A percentile compares a stretch with the other conserved stretches of the same genome.
Conservation (phyloP, 192 early-diverging fungal genomes). For the Mortierella claussenii region DNA sequence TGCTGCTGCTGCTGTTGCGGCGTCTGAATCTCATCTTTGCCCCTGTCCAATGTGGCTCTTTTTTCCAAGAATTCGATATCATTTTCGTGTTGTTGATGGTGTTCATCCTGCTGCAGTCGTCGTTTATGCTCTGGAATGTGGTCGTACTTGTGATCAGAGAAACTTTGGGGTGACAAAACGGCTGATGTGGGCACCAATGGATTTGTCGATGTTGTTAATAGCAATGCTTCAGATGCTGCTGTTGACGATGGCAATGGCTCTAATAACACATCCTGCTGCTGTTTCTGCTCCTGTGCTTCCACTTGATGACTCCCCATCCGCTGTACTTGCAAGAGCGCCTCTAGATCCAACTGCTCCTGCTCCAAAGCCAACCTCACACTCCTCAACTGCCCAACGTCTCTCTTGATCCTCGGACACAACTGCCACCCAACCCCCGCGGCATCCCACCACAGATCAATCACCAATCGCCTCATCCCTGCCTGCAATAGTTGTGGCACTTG, state of each 20-base stretch:
- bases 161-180: too few species aligned
- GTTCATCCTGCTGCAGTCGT: background rate
- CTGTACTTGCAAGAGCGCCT: conserved; percentile 3
- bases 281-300: conserved; percentile 1
- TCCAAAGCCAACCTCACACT: conserved; percentile 12
- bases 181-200: background rate
- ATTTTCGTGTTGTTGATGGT: background rate
- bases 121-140: background rate
- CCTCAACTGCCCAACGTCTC: background rate
- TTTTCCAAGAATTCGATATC: conserved; percentile 6
- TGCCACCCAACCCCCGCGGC: conserved; percentile 30
- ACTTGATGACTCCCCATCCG: conserved; percentile 14
- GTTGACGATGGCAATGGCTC: too few species aligned
- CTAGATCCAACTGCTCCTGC: background rate
- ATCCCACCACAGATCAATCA: conserved; percentile 51
- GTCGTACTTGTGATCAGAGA: background rate
- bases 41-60: background rate
- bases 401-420: conserved; percentile 32
- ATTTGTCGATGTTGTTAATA: background rate
- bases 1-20: too few species aligned
- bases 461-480: conserved; percentile 38
- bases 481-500: conserved; percentile 27
- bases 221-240: too few species aligned
- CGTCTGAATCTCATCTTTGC: background rate
- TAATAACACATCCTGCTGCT: too few species aligned